phyloP scores from a whole-genome alignment of 2,329 filamentous ascomycete genomes.

The Nemania sp. region DNA sequence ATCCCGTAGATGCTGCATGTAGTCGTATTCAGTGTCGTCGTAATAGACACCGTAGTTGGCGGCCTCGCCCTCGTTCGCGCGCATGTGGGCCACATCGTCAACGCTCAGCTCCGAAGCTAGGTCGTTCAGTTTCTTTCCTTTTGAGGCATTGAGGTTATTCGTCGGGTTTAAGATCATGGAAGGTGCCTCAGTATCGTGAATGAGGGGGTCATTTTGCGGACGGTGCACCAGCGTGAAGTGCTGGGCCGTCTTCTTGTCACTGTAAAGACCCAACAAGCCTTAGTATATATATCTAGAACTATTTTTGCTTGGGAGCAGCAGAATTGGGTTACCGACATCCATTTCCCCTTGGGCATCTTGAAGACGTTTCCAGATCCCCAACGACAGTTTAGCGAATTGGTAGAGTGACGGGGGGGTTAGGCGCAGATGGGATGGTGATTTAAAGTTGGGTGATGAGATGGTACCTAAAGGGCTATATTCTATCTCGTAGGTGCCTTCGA shows the following conservation, averaged over 20 bases:
- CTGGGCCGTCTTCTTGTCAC: conserved; percentile 89
- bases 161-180: conserved; percentile 89
- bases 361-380: conserved; percentile 18
- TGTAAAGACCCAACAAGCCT: conserved; percentile 45
- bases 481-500: background rate
- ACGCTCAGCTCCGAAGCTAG: conserved; percentile 78
- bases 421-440: background rate
- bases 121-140: conserved; percentile 78
- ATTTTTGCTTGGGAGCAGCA: background rate
- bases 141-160: conserved; percentile 61
- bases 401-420: background rate
- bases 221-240: conserved; percentile 96
- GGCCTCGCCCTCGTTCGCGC: conserved; percentile 94
- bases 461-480: background rate
- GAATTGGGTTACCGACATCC: conserved; percentile 73
- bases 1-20: conserved; percentile 98
- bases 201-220: conserved; percentile 95
- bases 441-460: conserved; percentile 1
- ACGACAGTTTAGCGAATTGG: background rate
- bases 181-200: conserved; percentile 89
- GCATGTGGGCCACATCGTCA: conserved; percentile 71
- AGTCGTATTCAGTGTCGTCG: conserved; percentile 96
- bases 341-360: conserved; percentile 81
- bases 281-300: conserved; percentile 12
- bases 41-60: conserved; percentile 94